Conservation (phyloP, 2,329 filamentous ascomycete genomes). For the Grosmannia huntii region DNA sequence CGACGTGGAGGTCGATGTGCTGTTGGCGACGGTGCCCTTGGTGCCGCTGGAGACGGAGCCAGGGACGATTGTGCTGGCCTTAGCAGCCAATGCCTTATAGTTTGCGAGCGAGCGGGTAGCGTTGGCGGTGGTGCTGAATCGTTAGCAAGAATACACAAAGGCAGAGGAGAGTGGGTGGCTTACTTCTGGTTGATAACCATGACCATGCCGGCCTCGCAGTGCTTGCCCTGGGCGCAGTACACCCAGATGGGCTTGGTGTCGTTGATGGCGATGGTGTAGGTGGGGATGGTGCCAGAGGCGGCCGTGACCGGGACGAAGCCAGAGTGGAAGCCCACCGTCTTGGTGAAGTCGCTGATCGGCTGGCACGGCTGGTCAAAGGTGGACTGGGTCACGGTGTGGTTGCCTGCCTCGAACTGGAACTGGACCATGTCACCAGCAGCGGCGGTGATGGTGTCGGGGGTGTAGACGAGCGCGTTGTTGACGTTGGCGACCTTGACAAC, state of each 20-base stretch:
- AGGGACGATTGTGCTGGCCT: slow-evolving; percentile 25
- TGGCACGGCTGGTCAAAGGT: slow-evolving; percentile 35
- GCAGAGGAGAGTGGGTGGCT: slow-evolving; percentile 16
- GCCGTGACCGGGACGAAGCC: slow-evolving; percentile 54
- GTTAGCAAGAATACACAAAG: neutral
- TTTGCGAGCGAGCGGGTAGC: slow-evolving; percentile 34
- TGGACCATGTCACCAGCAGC: slow-evolving; percentile 50
- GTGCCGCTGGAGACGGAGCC: slow-evolving; percentile 11
- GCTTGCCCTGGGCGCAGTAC: slow-evolving; percentile 61
- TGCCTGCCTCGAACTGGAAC: slow-evolving; percentile 54
- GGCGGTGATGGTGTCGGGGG: slow-evolving; percentile 52
- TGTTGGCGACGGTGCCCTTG: slow-evolving; percentile 9
- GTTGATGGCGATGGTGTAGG: slow-evolving; percentile 60
- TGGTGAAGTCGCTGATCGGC: slow-evolving; percentile 30
- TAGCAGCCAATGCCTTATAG: slow-evolving; percentile 31
- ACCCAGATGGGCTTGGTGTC: slow-evolving; percentile 62
- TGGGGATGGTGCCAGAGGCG: slow-evolving; percentile 41
- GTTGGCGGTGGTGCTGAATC: slow-evolving; percentile 34
- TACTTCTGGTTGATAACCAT: slow-evolving; percentile 67
- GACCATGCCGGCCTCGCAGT: slow-evolving; percentile 64
- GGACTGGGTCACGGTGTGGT: slow-evolving; percentile 72
- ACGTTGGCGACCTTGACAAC: slow-evolving; percentile 39
- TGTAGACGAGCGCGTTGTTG: slow-evolving; percentile 47
- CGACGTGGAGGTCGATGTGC: too few relatives aligned
- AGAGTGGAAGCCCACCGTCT: slow-evolving; percentile 49